phyloP scores from a whole-genome alignment of 1,284 basidiomycete genomes.

The Ceratobasidium sp. region DNA sequence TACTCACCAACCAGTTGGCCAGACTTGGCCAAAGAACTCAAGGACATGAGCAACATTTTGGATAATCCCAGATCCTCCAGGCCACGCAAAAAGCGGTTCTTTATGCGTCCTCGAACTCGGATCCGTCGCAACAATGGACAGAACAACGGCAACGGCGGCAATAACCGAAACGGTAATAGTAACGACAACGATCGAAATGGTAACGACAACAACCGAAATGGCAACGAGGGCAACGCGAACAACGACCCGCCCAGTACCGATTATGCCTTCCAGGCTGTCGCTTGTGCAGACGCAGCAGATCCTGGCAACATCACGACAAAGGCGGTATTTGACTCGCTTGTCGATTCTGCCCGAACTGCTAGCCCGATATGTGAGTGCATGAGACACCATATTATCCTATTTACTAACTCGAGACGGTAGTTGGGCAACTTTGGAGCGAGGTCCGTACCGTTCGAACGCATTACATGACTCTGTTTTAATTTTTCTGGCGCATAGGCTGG shows the following conservation, averaged over 20 bases:
- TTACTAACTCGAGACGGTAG: not conserved
- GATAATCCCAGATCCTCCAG: not conserved
- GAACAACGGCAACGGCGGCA: not conserved
- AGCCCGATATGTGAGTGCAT: slow-evolving; percentile 38
- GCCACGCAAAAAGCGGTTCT: not conserved
- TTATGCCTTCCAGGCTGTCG: slow-evolving; percentile 12
- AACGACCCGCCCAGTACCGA: not conserved
- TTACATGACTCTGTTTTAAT: not conserved
- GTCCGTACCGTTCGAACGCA: not conserved
- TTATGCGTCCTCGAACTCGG: not conserved
- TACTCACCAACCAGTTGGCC: slow-evolving; percentile 39
- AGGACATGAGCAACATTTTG: not conserved
- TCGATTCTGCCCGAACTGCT: not conserved
- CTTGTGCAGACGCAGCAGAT: slow-evolving; percentile 44
- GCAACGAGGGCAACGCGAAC: not conserved
- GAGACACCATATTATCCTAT: not conserved
- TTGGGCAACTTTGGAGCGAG: slow-evolving; percentile 1
- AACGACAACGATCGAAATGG: not conserved
- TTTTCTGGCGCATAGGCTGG: not conserved
- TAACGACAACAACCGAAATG: not conserved
- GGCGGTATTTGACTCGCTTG: slow-evolving; percentile 33
- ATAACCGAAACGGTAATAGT: not conserved
- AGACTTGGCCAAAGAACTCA: slow-evolving; percentile 15
- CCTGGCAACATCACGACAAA: slow-evolving; percentile 37
- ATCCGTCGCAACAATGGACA: not conserved